Base-by-base conservation (phyloP, 2,329 filamentous ascomycete species). In the Fusarium guadeloupense region DNA sequence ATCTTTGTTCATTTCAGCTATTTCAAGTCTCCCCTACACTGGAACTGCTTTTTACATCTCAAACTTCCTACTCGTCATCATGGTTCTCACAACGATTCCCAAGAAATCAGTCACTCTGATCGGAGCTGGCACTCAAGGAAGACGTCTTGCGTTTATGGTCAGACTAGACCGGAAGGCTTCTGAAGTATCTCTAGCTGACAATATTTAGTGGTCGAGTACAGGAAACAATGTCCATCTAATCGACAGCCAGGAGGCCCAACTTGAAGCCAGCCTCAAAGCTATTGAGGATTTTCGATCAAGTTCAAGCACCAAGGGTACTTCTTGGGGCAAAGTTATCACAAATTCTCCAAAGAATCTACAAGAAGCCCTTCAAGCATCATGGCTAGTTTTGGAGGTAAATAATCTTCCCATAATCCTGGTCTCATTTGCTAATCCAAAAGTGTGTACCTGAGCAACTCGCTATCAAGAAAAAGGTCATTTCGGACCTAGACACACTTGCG, bases 401-500 rank as follows among this genome's bases (percentile, higher is more conserved):
- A 0, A 17, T 16, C 5, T 14, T 31, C 9, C 3, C 2, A 2
- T 9, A 3, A 9, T 6, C 0, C 3, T 4, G 1, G 1, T 1
- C 4, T 10, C 2, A 10, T 19, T 14, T 13, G 9, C 51, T 66
- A 37, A 69, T 37, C 41, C 37, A 4, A 41, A 8, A 80, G 78
- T 80, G 78, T 49, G 72, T 81, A 8, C 79, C 80, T 0, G 80
- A 82, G 56, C 70, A 71, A 21, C 64, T 81, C 8, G 35, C 68
- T 0, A 64, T 80, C n/a, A 82, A 82, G 58, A 73, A 68, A 39
- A 62, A 70, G 3, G 68, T 79, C 5, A 74, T 82, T 20, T 37
- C 55, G 1, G 64, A 80, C 19, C 67, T 82, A 3, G 80, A 81
- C 58, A 52, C 69, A 1, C 40, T 76, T 2, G 73, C 78, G 0